Base-by-base conservation (phyloP, 176 grass and related monocot genomes). In the Typha latifolia region DNA sequence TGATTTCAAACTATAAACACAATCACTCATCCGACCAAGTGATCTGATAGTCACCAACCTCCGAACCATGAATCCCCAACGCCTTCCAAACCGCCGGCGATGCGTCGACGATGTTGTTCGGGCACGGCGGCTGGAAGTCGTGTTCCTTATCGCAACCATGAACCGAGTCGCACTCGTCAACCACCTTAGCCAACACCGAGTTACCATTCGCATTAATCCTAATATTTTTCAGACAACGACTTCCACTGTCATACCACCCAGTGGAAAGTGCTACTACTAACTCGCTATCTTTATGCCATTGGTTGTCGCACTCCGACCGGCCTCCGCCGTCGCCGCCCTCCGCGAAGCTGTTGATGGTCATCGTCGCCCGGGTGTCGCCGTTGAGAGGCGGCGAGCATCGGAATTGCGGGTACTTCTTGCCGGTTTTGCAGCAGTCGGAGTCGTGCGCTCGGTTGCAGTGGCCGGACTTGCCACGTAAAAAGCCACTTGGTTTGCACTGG, bases 141-240 rank as follows among this genome's bases (percentile, higher is more conserved):
- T 85, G 82, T 0, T 76, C 68, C 0, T 12, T 9, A 37, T 85
- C 82, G 43, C 82, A 85, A 1, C 77, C 82, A 3, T 80, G 5
- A 43, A 65, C 21, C 0, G 82, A 85, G 73, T 85, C 83, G n/a
- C 82, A 81, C 52, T 80, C 77, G 26, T 69, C 73, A 12, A 85
- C 83, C 10, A 81, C 82, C 68, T 76, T 85, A 13, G 82, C 83
- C 32, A 68, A 52, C 66, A 81, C 77, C 0, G 67, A 77, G 1
- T 18, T 77, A 0, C 83, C 77, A 2, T 77, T 77, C 0, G 29
- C 68, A 0, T 59, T 32, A 27, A 85, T 85, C 53, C 37, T 72
- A 53, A 85, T 73, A 1, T 19, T 70, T 63, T 81, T 79, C 14
- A 14, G 10, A 13, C 83, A 80, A 9, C 77, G 51, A 12, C 72